A percentile compares a stretch with the other conserved stretches of the same genome.
Conservation (phyloP, 164 flowering plant genomes). For the Aristolochia californica region DNA sequence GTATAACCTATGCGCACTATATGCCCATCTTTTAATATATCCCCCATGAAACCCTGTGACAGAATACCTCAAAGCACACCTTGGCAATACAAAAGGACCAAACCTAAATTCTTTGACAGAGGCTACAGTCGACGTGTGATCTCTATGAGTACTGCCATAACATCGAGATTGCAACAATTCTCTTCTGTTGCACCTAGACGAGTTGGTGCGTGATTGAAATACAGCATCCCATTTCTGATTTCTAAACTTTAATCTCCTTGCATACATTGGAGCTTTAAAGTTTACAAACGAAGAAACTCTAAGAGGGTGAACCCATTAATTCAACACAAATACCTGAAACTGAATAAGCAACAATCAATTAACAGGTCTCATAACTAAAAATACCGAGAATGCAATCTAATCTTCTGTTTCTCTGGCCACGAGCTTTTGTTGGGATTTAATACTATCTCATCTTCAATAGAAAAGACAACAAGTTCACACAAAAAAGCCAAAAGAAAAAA, state of each 20-base stretch:
- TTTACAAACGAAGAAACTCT: neutral
- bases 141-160: constrained; percentile 4
- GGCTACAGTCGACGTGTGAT: neutral
- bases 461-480: no score
- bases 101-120: neutral
- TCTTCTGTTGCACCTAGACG: constrained; percentile 14
- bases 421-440: no score
- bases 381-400: no score
- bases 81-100: constrained; percentile 11
- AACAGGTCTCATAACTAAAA: no score
- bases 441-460: no score
- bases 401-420: no score
- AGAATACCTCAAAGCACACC: constrained; percentile 1
- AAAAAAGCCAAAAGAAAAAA: no score
- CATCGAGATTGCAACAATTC: constrained; percentile 15
- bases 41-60: constrained; percentile 10
- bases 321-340: neutral
- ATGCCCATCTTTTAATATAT: constrained; percentile 13
- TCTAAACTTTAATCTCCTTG: constrained; percentile 50
- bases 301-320: neutral
- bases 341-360: neutral
- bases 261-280: constrained; percentile 49
- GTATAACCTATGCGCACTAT: constrained; percentile 29
- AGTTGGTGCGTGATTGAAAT: constrained; percentile 24
- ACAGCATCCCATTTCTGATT: constrained; percentile 32